These are phyloP conservation scores for Alternaria sp. DNA, from an alignment of 2,329 filamentous ascomycete species.

Conservation along the genomic window DNA sequence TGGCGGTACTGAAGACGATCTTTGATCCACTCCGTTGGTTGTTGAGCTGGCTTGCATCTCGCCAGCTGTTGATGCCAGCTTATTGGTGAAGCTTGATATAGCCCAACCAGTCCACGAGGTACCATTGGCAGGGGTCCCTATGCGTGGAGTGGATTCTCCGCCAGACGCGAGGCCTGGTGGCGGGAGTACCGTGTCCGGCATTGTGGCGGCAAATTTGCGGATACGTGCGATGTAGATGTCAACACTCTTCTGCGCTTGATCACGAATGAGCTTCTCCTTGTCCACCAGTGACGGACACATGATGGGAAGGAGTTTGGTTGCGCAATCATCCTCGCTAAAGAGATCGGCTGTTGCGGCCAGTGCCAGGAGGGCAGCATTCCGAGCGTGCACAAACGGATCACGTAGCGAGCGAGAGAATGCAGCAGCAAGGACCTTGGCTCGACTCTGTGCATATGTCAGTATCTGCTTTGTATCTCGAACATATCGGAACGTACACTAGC, in stretches of 20 bases:
- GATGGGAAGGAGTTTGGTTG: slow-evolving; percentile 80
- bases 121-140: slow-evolving; percentile 78
- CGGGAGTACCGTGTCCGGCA: slow-evolving; percentile 83
- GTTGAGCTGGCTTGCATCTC: slow-evolving; percentile 72
- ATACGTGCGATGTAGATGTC: slow-evolving; percentile 86
- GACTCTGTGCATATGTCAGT: slow-evolving; percentile 61
- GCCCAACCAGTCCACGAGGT: slow-evolving; percentile 92
- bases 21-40: slow-evolving; percentile 51
- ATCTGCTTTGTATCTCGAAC: not conserved
- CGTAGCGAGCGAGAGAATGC: slow-evolving; percentile 89
- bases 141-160: slow-evolving; percentile 67
- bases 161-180: slow-evolving; percentile 63
- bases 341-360: slow-evolving; percentile 84
- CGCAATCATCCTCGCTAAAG: slow-evolving; percentile 90
- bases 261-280: slow-evolving; percentile 92
- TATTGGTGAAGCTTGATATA: slow-evolving; percentile 98
- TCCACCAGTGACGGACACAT: slow-evolving; percentile 87
- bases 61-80: slow-evolving; percentile 81
- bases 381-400: slow-evolving; percentile 93
- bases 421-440: slow-evolving; percentile 89
- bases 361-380: slow-evolving; percentile 88
- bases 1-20: slow-evolving; percentile 60
- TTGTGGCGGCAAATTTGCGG: slow-evolving; percentile 75
- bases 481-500: slow-evolving; percentile 55
- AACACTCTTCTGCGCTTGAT: slow-evolving; percentile 88